Evolutionary conservation across 345 rosid genomes (phyloP).

Genomic region (Jatropha curcas): DNA sequence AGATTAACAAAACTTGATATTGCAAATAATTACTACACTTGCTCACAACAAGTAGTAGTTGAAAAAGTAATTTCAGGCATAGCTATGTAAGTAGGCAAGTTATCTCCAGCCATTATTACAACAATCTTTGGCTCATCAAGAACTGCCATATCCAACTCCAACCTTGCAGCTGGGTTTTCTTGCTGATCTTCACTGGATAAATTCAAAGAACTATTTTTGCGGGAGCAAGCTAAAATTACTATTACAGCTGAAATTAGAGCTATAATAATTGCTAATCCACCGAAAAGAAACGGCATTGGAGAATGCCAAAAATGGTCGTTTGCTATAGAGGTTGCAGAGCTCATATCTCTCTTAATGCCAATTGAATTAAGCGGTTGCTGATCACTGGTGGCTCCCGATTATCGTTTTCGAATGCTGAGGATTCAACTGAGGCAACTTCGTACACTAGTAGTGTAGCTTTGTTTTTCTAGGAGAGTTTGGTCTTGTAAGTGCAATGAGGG

Average conservation of each 20-base stretch:
- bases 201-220: not conserved
- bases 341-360: not conserved
- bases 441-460: too few relatives aligned
- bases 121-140: not conserved
- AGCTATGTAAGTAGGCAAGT: not conserved
- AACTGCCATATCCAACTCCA: not conserved
- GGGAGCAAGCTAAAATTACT: not conserved
- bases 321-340: not conserved
- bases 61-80: not conserved
- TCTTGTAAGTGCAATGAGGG: not conserved
- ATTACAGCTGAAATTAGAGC: not conserved
- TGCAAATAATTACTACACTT: not conserved
- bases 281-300: not conserved
- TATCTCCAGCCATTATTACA: not conserved
- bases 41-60: not conserved
- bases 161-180: too few relatives aligned
- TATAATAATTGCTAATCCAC: not conserved
- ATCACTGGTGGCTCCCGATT: too few relatives aligned
- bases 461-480: not conserved
- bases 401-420: too few relatives aligned
- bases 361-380: not conserved
- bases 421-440: too few relatives aligned
- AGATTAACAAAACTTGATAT: too few relatives aligned
- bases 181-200: not conserved
- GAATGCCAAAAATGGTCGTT: not conserved